These are phyloP conservation scores for Eucalyptus tenuipes DNA, from an alignment of 345 rosid genomes.

Conservation along the genomic window DNA sequence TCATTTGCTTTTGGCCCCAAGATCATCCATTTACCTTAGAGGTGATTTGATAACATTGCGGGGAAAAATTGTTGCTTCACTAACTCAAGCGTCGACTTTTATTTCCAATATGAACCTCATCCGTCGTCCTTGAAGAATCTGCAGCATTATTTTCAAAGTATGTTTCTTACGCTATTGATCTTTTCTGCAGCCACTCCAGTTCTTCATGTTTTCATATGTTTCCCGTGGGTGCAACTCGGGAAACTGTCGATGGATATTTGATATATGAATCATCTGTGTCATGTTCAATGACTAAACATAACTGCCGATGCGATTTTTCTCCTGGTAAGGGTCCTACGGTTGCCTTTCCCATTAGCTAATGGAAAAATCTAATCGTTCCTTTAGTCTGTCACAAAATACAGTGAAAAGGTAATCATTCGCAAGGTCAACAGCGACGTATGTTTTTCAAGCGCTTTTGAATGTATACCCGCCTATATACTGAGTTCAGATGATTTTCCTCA, in stretches of 20 bases:
- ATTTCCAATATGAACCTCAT: not conserved
- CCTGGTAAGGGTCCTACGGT: not conserved
- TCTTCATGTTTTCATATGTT: not conserved
- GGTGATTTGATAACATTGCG: not conserved
- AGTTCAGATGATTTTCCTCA: too few relatives aligned
- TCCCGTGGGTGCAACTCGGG: not conserved
- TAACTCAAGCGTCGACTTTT: not conserved
- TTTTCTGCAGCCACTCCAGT: not conserved
- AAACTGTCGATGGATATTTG: too few relatives aligned
- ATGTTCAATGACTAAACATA: not conserved
- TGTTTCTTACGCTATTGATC: not conserved
- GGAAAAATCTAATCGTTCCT: not conserved
- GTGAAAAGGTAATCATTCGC: not conserved
- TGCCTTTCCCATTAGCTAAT: not conserved
- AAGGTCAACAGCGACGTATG: not conserved
- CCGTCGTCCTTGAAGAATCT: not conserved
- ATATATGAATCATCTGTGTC: not conserved
- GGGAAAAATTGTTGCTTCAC: not conserved
- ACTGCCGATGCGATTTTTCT: not conserved
- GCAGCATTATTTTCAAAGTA: not conserved
- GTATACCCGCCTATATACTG: too few relatives aligned
- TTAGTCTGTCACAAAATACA: not conserved
- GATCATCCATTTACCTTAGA: not conserved
- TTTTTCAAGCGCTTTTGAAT: not conserved
- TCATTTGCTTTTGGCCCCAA: not conserved